A percentile compares a stretch with the other conserved stretches of the same genome.
Conservation (phyloP, 495 filamentous ascomycete species). For the Neurospora intermedia region DNA sequence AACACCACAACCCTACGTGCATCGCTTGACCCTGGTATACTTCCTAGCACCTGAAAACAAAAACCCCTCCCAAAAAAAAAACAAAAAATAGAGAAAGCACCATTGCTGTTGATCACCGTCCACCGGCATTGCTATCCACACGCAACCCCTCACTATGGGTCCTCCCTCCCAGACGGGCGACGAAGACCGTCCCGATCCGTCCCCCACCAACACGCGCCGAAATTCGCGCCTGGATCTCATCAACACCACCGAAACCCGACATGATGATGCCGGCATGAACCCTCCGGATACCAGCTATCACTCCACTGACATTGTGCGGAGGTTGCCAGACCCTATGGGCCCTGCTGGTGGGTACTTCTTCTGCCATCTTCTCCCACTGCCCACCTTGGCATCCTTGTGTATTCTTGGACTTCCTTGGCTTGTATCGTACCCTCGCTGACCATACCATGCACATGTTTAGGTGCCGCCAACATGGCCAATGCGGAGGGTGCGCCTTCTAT, state of each 20-base stretch:
- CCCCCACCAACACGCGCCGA: constrained; percentile 34
- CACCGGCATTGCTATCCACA: background rate
- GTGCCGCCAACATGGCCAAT: constrained; percentile 11
- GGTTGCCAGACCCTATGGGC: constrained; percentile 28
- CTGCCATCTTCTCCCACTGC: background rate
- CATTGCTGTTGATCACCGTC: background rate
- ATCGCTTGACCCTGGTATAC: background rate
- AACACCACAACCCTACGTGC: background rate
- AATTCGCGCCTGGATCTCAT: constrained; percentile 18
- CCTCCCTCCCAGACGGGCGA: constrained; percentile 19
- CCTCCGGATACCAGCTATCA: constrained; percentile 29
- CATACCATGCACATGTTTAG: background rate
- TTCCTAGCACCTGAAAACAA: constrained; percentile 3
- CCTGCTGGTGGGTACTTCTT: constrained; percentile 23
- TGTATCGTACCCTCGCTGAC: background rate
- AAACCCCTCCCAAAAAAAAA: background rate
- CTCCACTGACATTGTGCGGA: constrained; percentile 39
- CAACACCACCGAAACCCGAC: constrained; percentile 2
- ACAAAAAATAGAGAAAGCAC: background rate
- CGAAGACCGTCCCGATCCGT: constrained; percentile 22
- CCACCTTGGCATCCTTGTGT: background rate
- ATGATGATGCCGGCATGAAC: background rate
- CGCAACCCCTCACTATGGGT: constrained; percentile 25
- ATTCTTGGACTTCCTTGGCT: background rate
- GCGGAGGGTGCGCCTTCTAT: constrained; percentile 20